These are phyloP conservation scores for Coemansia sp. DNA, from an alignment of 192 early-diverging fungal species.

Conservation along the genomic window DNA sequence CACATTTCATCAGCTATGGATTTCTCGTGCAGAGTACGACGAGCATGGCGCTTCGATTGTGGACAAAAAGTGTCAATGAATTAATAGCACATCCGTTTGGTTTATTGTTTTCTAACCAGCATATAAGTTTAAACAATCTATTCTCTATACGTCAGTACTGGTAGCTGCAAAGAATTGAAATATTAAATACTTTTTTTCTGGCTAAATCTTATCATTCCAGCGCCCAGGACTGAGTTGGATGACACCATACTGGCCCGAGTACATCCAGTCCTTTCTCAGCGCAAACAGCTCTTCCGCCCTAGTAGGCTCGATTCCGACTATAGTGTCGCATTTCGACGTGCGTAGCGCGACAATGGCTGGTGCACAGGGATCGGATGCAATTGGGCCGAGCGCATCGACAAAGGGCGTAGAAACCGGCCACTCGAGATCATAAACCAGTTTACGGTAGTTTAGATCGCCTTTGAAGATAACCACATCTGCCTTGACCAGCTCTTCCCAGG, in stretches of 20 bases:
- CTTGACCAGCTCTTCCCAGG: conserved; percentile 60
- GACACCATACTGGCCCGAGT: conserved; percentile 73
- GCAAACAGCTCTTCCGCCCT: conserved; percentile 32
- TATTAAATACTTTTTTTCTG: neutral
- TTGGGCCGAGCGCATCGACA: conserved; percentile 73
- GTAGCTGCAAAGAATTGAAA: neutral
- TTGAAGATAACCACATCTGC: conserved; percentile 84
- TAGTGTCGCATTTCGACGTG: conserved; percentile 85
- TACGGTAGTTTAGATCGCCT: conserved; percentile 96
- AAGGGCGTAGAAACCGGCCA: conserved; percentile 88
- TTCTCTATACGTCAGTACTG: too few relatives aligned
- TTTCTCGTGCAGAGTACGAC: conserved; percentile 92
- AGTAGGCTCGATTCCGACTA: conserved; percentile 66
- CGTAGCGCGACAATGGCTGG: conserved; percentile 74
- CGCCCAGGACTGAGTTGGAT: conserved; percentile 55
- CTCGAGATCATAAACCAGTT: conserved; percentile 87
- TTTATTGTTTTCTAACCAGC: neutral
- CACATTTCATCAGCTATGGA: conserved; percentile 99
- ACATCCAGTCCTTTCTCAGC: conserved; percentile 61
- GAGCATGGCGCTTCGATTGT: conserved; percentile 82
- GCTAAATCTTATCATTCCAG: conserved; percentile 13
- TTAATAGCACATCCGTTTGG: neutral
- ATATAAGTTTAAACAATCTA: neutral
- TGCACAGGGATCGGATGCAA: conserved; percentile 54
- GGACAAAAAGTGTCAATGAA: conserved; percentile 79